A percentile compares a stretch with the other conserved stretches of the same genome.
phyloP scores from a whole-genome alignment of 2,329 filamentous ascomycete species.

The Coniochaeta ligniaria region DNA sequence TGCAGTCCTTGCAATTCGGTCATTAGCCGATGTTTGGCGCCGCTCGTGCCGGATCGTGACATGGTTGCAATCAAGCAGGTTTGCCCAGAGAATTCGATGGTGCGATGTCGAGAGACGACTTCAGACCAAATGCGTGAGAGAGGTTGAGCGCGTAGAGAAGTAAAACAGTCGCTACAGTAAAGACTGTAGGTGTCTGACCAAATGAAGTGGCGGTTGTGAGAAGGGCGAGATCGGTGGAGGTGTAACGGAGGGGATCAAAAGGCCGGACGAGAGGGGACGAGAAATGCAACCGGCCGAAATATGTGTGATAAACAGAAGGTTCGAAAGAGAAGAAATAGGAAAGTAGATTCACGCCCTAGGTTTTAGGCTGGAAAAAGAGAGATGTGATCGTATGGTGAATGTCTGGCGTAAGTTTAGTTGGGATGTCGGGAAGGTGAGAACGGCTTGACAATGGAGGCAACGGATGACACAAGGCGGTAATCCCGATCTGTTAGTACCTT shows the following conservation, averaged over 20 bases:
- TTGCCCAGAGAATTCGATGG: background rate
- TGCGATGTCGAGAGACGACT: background rate
- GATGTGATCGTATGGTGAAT: background rate
- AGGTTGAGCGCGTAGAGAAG: background rate
- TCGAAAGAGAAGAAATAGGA: background rate
- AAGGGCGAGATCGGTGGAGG: too few relatives aligned
- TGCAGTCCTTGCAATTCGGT: slow-evolving; percentile 75
- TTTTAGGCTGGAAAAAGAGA: background rate
- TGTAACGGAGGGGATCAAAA: too few relatives aligned
- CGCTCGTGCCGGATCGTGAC: slow-evolving; percentile 9
- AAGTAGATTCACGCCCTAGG: background rate
- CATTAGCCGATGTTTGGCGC: slow-evolving; percentile 77
- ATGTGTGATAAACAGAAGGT: too few relatives aligned
- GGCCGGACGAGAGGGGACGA: too few relatives aligned
- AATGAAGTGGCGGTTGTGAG: too few relatives aligned
- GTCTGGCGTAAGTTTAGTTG: background rate
- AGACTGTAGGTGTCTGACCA: too few relatives aligned
- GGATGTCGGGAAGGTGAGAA: background rate
- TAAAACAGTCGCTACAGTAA: background rate
- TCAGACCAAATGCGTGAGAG: too few relatives aligned
- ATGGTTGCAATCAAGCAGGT: background rate
- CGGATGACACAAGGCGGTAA: background rate
- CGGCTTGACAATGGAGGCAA: background rate
- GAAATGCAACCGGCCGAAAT: too few relatives aligned
- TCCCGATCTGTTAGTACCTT: background rate